These are phyloP conservation scores for Pistacia atlantica DNA, from an alignment of 345 rosid genomes.

Conservation along the genomic window DNA sequence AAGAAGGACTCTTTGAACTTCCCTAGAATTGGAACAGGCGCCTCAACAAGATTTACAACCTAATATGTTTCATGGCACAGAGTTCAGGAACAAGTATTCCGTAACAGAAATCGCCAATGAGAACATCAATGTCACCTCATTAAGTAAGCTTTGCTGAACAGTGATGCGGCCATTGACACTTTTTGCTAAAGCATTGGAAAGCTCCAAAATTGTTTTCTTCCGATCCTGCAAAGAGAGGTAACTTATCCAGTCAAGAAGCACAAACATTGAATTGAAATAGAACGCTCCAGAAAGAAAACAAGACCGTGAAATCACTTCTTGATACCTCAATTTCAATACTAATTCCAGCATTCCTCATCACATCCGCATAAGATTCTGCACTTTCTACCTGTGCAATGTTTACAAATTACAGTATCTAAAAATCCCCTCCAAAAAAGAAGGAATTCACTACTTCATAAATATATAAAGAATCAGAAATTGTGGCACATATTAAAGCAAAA, in stretches of 20 bases:
- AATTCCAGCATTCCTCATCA: slow-evolving; percentile 76
- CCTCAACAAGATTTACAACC: slow-evolving; percentile 98
- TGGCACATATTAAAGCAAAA: not conserved
- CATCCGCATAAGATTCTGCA: slow-evolving; percentile 73
- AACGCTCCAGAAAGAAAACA: slow-evolving; percentile 2
- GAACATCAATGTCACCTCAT: slow-evolving; percentile 58
- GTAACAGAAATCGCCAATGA: slow-evolving; percentile 24
- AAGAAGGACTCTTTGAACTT: slow-evolving; percentile 81
- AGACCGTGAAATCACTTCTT: slow-evolving; percentile 14
- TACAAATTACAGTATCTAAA: not conserved
- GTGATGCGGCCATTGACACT: slow-evolving; percentile 63
- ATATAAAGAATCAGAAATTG: not conserved
- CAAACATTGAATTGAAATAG: slow-evolving; percentile 16
- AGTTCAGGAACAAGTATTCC: slow-evolving; percentile 7
- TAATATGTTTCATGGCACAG: slow-evolving; percentile 28
- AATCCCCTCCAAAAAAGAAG: not conserved
- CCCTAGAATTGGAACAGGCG: slow-evolving; percentile 86
- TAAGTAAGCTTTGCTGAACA: slow-evolving; percentile 61
- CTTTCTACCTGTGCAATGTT: slow-evolving; percentile 51
- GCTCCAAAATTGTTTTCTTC: slow-evolving; percentile 64
- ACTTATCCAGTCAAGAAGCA: slow-evolving; percentile 1
- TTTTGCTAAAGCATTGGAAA: slow-evolving; percentile 59
- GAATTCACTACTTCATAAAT: not conserved
- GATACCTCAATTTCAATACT: slow-evolving; percentile 73
- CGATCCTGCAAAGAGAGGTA: slow-evolving; percentile 53